Evolutionary conservation across 1,284 basidiomycete genomes (phyloP), one percentile per base, ranked within the genome.

Genomic region (Neolentinus lepideus): DNA sequence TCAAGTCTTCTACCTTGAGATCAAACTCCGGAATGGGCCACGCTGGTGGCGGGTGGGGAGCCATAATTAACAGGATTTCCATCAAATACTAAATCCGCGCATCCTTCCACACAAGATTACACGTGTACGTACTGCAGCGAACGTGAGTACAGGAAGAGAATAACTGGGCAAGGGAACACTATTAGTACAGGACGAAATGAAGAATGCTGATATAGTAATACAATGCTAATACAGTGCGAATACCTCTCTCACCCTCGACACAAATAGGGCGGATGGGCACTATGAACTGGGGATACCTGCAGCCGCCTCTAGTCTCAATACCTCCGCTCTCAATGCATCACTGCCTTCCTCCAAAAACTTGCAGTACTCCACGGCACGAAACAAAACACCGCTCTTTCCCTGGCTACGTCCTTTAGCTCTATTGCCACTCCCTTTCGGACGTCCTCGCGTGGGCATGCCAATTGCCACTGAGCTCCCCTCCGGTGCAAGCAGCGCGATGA

Each of bases 361-460:
- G 63, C 84, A 82, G 62, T 90, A 91, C 64, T 90, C 88, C 53
- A 86, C 86, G 0, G 88, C 87, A 36, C 88, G 79, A 67, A 90
- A 90, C 48, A 91, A 69, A 1, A 91, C 88, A 0, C 88, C 88
- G 59, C 88, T 90, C 73, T 91, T 91, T 22, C 89, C 88, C 67
- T 89, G 90, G 51, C 75, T 80, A 19, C 77, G 71, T 52, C 75
- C 78, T 54, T 60, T 65, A 63, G 53, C 70, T 62, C 70, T 63
- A 46, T 64, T 62, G 1, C 88, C 85, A 58, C 85, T 88, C n/a
- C 88, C 88, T 66, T 90, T 90, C 47, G 88, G 88, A 29, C 89
- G 71, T 1, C 88, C 88, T 50, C 88, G 73, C 2, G 87, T 85
- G 6, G 89, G 88, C 80, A 91, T 83, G 21, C 81, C 83, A 31